phyloP scores from a whole-genome alignment of 2,329 filamentous ascomycete genomes.

The Metarhizium album region DNA sequence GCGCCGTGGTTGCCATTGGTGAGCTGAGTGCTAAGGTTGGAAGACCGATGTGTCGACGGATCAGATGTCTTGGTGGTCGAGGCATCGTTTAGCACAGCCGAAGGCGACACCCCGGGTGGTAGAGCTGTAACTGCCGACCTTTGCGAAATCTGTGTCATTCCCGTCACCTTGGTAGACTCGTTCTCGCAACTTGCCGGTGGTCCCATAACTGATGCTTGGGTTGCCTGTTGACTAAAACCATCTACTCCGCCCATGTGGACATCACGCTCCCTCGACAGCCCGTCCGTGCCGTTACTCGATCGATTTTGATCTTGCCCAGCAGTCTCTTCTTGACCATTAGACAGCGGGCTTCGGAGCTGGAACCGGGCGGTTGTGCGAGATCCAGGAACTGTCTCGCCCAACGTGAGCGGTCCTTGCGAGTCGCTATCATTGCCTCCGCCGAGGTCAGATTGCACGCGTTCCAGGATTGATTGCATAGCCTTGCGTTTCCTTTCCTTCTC shows the following conservation, averaged over 20 bases:
- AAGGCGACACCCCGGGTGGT: constrained; percentile 46
- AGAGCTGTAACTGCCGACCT: constrained; percentile 48
- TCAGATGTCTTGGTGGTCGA: constrained; percentile 88
- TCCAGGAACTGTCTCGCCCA: constrained; percentile 55
- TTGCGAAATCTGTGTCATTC: constrained; percentile 52
- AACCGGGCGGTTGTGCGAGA: constrained; percentile 40
- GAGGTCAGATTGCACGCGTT: constrained; percentile 40
- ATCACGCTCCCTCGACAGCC: constrained; percentile 31
- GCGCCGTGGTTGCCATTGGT: constrained; percentile 54
- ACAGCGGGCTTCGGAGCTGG: constrained; percentile 46
- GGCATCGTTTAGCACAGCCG: constrained; percentile 64
- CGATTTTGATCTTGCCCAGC: constrained; percentile 16
- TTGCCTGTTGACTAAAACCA: constrained; percentile 34
- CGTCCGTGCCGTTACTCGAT: constrained; percentile 40
- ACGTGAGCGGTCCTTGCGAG: constrained; percentile 43
- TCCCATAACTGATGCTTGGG: constrained; percentile 36
- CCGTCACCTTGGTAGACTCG: constrained; percentile 29
- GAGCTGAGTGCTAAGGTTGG: constrained; percentile 58
- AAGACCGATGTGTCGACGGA: constrained; percentile 52
- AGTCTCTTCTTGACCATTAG: constrained; percentile 42
- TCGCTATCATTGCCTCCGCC: constrained; percentile 40
- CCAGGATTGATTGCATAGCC: constrained; percentile 45
- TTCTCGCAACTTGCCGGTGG: constrained; percentile 32
- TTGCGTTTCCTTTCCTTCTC: constrained; percentile 54
- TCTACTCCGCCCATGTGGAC: constrained; percentile 51